Conservation (phyloP, 2,329 filamentous ascomycete species). For the Ascochyta fabae region DNA sequence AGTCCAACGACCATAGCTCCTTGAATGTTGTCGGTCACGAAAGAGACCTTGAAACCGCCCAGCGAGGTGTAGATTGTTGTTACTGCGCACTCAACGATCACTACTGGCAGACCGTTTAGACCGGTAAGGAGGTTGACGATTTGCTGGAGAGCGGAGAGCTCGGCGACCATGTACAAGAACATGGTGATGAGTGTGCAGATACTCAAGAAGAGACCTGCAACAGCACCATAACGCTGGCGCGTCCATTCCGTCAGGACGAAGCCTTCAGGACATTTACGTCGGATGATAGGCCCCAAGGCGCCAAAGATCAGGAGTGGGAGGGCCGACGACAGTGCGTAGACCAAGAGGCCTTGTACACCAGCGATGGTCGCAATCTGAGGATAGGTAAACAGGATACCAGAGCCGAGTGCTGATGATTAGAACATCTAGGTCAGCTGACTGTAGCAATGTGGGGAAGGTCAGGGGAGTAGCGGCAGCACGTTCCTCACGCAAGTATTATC, state of each 20-base stretch:
- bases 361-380: slow-evolving; percentile 80
- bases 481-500: slow-evolving; percentile 99
- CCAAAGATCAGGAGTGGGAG: slow-evolving; percentile 78
- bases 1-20: slow-evolving; percentile 78
- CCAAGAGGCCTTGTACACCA: slow-evolving; percentile 77
- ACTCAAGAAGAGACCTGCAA: slow-evolving; percentile 75
- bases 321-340: slow-evolving; percentile 76
- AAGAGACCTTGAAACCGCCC: slow-evolving; percentile 83
- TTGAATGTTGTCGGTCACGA: slow-evolving; percentile 83
- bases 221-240: slow-evolving; percentile 74
- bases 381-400: slow-evolving; percentile 82
- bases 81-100: slow-evolving; percentile 78
- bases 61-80: slow-evolving; percentile 86
- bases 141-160: slow-evolving; percentile 81
- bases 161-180: slow-evolving; percentile 86
- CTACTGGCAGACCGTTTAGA: slow-evolving; percentile 73
- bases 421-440: slow-evolving; percentile 44
- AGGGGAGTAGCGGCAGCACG: slow-evolving; percentile 81
- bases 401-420: slow-evolving; percentile 71
- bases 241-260: slow-evolving; percentile 89
- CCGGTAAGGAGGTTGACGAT: slow-evolving; percentile 77
- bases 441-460: slow-evolving; percentile 39
- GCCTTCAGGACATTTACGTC: slow-evolving; percentile 79
- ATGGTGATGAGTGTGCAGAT: slow-evolving; percentile 80
- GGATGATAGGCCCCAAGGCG: slow-evolving; percentile 75